These are phyloP conservation scores for Esteya vermicola DNA, from an alignment of 2,329 filamentous ascomycete genomes.

Conservation along the genomic window DNA sequence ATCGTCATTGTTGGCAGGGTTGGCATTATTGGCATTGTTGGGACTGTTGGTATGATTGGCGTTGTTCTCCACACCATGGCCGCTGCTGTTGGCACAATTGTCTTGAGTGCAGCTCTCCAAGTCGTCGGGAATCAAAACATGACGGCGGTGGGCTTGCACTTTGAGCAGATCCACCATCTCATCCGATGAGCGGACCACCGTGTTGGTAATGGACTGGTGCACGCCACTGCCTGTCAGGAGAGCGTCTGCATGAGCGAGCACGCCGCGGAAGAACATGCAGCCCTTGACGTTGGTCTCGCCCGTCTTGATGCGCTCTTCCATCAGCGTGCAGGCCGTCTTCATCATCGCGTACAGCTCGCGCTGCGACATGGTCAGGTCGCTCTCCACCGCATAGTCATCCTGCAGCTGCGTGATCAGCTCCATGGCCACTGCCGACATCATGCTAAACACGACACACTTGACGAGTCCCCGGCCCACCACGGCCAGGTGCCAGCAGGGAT, in stretches of 20 bases:
- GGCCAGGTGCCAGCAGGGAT: conserved; percentile 6
- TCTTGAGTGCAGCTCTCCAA: not conserved
- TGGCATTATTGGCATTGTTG: too few relatives aligned
- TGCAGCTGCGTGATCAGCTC: conserved; percentile 11
- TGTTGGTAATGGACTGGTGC: conserved; percentile 3
- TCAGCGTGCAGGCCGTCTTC: not conserved
- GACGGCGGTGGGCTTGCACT: not conserved
- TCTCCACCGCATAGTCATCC: conserved; percentile 7
- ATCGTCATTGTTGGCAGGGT: not conserved
- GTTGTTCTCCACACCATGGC: too few relatives aligned
- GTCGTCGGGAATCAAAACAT: conserved; percentile 3
- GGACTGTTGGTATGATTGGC: too few relatives aligned
- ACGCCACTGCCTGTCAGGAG: conserved; percentile 5
- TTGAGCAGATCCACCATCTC: conserved; percentile 1
- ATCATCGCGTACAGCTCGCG: conserved; percentile 10
- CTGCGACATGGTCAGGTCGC: conserved; percentile 9
- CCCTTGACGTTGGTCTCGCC: conserved; percentile 13
- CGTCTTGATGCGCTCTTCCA: conserved; percentile 6
- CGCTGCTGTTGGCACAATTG: too few relatives aligned
- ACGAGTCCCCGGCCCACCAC: conserved; percentile 10
- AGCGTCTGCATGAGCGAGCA: conserved; percentile 9
- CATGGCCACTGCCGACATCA: conserved; percentile 6
- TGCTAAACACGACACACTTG: conserved; percentile 11
- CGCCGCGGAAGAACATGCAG: conserved; percentile 7
- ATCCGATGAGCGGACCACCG: not conserved